Conservation (phyloP, 116 monocot genomes). For the Papilionanthe hybrid region DNA sequence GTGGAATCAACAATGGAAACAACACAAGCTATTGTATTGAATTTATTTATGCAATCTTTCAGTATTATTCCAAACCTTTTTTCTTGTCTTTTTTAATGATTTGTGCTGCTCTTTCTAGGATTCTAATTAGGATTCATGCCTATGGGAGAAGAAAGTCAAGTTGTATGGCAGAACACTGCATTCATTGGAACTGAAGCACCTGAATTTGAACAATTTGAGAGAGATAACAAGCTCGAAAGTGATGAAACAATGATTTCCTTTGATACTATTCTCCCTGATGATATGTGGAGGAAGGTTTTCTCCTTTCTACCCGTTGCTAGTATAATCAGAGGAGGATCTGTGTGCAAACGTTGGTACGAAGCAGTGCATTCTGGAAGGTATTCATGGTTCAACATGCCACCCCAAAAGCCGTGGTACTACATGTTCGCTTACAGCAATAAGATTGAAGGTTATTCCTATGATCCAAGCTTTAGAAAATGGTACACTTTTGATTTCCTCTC, state of each 20-base stretch:
- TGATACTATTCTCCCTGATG: conserved; percentile 56
- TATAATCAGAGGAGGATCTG: conserved; percentile 39
- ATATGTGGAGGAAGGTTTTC: conserved; percentile 56
- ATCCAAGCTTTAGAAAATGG: conserved; percentile 60
- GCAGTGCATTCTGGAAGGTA: conserved; percentile 41
- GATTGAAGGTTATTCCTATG: conserved; percentile 52
- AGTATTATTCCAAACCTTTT: neutral
- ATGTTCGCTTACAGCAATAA: conserved; percentile 56
- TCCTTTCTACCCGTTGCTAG: conserved; percentile 50
- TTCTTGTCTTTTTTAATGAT: neutral
- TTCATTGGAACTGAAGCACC: neutral
- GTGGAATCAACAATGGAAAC: no score
- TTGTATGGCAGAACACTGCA: neutral
- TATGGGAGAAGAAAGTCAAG: no score
- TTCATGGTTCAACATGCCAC: conserved; percentile 7
- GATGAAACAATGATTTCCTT: conserved; percentile 18
- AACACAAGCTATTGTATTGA: no score
- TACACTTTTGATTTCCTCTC: conserved; percentile 57
- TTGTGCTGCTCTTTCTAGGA: neutral
- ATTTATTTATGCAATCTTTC: no score
- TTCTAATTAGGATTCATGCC: neutral
- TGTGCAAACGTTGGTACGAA: conserved; percentile 65
- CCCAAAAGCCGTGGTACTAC: conserved; percentile 80
- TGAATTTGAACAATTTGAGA: neutral
- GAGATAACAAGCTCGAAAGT: neutral